Evolutionary conservation across 108 stramenopile genomes (phyloP), one percentile per base, ranked within the genome.

Genomic region (Cylindrotheca closterium): DNA sequence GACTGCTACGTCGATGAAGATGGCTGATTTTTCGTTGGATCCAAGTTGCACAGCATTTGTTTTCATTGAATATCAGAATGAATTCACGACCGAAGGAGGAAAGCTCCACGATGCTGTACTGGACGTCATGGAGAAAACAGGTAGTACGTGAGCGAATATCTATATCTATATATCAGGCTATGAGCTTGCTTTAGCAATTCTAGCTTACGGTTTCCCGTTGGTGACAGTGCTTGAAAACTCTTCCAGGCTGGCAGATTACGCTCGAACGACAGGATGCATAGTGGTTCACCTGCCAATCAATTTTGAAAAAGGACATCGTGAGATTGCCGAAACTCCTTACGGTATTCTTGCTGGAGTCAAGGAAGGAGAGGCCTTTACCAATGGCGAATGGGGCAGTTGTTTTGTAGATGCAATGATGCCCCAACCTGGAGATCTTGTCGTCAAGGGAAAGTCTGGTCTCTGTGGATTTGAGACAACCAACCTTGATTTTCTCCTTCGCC

Each of bases 31-130:
- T 30, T 48, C 52, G 32, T 73, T 87, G 69, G 64, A 81, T 56
- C 80, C 86, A n/a, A 48, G 48, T 17, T 70, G 73, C 32, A 91
- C 89, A 22, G 89, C 89, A 0, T 59, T 85, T 34, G 73, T 91
- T 27, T 81, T 87, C 47, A 86, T 91, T 62, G 89, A 91, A 59
- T 91, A 73, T 70, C 89, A 91, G 66, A 91, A 91, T 65, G 89
- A 91, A 54, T 91, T 91, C 54, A 77, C 84, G 7, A 84, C 86
- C 15, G 74, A 75, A 49, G 89, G 89, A 18, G 89, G 89, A 22
- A 80, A 80, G 56, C 73, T 91, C 2, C 54, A 91, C 50, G 82
- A 76, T 48, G 83, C 86, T 30, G 83, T 87, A 30, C 81, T 85
- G 70, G 66, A 58, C 26, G 70, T 68, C 24, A 76, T 91, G 74